Percentiles rank a stretch among this genome's conserved stretches.
Conservation (phyloP, 345 rosid genomes). For the Mangifera indica region DNA sequence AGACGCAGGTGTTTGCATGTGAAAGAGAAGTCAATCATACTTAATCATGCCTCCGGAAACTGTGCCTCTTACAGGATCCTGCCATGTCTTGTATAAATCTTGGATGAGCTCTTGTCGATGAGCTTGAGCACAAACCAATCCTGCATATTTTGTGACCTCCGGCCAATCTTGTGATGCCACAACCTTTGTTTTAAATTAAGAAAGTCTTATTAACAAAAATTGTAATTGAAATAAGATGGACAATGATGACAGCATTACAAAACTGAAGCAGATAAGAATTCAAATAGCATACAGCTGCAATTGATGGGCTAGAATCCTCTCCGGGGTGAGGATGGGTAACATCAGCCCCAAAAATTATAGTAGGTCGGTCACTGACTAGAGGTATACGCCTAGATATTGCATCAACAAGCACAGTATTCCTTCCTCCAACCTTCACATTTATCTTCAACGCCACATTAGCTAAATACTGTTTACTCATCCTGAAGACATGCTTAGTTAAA, state of each 20-base stretch:
- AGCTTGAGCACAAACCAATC: constrained; percentile 97
- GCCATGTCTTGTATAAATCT: constrained; percentile 90
- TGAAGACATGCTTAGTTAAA: constrained; percentile 83
- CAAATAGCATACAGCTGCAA: constrained; percentile 74
- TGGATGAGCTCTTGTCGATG: constrained; percentile 99
- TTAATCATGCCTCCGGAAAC: constrained; percentile 98
- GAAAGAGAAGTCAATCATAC: constrained; percentile 36
- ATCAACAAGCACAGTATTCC: constrained; percentile 95
- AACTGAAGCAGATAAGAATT: not conserved
- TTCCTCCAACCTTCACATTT: constrained; percentile 97
- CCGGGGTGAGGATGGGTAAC: constrained; percentile 99
- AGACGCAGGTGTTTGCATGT: not conserved
- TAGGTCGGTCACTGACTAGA: constrained; percentile 88
- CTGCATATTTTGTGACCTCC: constrained; percentile 95
- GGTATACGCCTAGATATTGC: constrained; percentile 92
- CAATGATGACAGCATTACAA: not conserved
- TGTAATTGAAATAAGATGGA: not conserved
- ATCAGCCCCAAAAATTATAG: constrained; percentile 98
- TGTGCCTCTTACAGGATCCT: constrained; percentile 87
- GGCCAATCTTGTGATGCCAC: constrained; percentile 99
- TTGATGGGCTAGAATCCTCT: constrained; percentile 99
- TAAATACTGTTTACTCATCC: constrained; percentile 82
- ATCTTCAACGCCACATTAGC: constrained; percentile 95
- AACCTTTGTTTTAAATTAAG: constrained; percentile 47
- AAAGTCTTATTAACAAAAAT: not conserved